Evolutionary conservation across 2,329 filamentous ascomycete species (phyloP).

Genomic region (Venturiaceae sp.): DNA sequence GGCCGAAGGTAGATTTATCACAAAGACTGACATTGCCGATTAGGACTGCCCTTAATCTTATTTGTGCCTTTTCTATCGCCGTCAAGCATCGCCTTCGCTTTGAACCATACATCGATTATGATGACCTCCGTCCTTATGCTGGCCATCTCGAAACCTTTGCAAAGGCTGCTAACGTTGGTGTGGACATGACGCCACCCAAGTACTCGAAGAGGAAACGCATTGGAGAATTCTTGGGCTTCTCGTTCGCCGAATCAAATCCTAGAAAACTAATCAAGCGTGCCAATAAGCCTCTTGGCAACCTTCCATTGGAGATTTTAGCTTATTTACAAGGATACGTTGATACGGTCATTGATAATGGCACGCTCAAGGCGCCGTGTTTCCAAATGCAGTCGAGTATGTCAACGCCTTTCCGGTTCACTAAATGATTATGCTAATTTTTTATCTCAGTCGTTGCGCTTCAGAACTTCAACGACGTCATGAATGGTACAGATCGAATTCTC

Average conservation of each 20-base stretch:
- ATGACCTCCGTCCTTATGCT: constrained; percentile 61
- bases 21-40: constrained; percentile 9
- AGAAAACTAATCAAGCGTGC: constrained; percentile 67
- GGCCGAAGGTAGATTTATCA: neutral
- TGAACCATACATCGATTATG: constrained; percentile 69
- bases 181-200: constrained; percentile 21
- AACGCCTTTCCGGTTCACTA: neutral
- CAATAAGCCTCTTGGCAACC: constrained; percentile 64
- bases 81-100: constrained; percentile 79
- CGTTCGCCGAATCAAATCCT: constrained; percentile 69
- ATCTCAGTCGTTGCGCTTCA: constrained; percentile 17
- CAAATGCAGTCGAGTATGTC: constrained; percentile 43
- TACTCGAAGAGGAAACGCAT: constrained; percentile 46
- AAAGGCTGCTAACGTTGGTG: constrained; percentile 41
- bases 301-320: constrained; percentile 73
- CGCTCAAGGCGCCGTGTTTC: constrained; percentile 47
- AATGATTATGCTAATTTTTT: neutral
- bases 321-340: constrained; percentile 62
- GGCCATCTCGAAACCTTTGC: constrained; percentile 69
- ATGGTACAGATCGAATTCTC: constrained; percentile 66
- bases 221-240: constrained; percentile 66
- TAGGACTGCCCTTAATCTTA: constrained; percentile 61
- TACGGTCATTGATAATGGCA: constrained; percentile 44
- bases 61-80: constrained; percentile 66
- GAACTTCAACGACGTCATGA: constrained; percentile 65